A percentile compares a stretch with the other conserved stretches of the same genome.
phyloP scores from a whole-genome alignment of 2,329 filamentous ascomycete genomes.

The Calonectria hongkongensis region DNA sequence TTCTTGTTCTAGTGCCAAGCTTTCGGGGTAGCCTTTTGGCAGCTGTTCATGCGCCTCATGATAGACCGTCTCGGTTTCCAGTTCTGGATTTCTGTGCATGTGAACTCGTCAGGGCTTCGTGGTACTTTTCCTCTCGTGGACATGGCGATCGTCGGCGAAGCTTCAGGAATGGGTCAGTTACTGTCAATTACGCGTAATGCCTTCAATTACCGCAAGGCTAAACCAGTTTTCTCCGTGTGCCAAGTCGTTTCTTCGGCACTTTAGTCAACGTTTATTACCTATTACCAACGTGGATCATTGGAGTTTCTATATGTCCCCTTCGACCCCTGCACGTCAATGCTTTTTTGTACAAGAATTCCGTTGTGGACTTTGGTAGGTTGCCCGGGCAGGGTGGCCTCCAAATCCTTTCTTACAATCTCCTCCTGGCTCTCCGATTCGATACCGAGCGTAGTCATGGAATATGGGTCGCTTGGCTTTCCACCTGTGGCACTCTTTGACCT shows the following conservation, averaged over 20 bases:
- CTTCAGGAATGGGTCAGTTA: background rate
- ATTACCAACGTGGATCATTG: slow-evolving; percentile 11
- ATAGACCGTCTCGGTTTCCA: background rate
- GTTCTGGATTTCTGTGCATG: background rate
- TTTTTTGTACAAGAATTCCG: slow-evolving; percentile 20
- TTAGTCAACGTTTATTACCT: slow-evolving; percentile 2
- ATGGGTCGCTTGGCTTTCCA: slow-evolving; percentile 2
- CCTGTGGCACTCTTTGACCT: background rate
- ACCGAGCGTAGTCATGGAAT: slow-evolving; percentile 14
- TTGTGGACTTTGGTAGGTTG: background rate
- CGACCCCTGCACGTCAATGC: slow-evolving; percentile 10
- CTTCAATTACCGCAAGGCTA: background rate
- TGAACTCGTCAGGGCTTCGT: background rate
- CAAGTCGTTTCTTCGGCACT: background rate
- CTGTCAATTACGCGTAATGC: background rate
- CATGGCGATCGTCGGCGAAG: background rate
- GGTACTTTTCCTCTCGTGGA: background rate
- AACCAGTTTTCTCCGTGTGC: background rate
- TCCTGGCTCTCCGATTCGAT: slow-evolving; percentile 16
- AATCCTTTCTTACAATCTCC: slow-evolving; percentile 16
- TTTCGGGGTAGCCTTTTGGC: background rate
- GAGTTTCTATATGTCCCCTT: background rate
- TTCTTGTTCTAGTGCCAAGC: background rate
- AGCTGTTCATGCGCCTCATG: background rate
- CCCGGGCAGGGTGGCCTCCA: background rate